Conservation (phyloP, 495 filamentous ascomycete genomes). For the Lasiosphaeris hirsuta region DNA sequence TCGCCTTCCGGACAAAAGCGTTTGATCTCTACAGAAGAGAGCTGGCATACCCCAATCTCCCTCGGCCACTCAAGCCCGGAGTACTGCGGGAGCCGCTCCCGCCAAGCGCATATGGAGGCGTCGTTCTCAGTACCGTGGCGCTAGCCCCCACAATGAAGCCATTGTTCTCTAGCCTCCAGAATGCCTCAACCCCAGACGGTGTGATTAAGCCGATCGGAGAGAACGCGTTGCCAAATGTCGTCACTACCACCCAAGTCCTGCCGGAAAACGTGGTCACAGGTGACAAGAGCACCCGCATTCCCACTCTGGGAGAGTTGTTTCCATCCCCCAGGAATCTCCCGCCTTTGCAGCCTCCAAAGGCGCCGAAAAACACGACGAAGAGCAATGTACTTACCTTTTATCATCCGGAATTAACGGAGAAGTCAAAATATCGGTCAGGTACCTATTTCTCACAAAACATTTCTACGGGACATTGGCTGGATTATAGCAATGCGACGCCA, state of each 20-base stretch:
- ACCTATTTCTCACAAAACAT: slow-evolving; percentile 53
- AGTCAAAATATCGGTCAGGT: slow-evolving; percentile 54
- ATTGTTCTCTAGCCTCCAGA: slow-evolving; percentile 74
- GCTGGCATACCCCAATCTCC: slow-evolving; percentile 35
- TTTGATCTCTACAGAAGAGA: slow-evolving; percentile 40
- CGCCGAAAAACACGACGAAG: slow-evolving; percentile 59
- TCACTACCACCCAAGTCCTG: slow-evolving; percentile 65
- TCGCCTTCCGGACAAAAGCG: slow-evolving; percentile 41
- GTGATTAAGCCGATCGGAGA: slow-evolving; percentile 53
- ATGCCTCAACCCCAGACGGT: slow-evolving; percentile 39
- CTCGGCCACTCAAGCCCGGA: slow-evolving; percentile 14
- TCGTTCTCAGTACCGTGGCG: slow-evolving; percentile 68
- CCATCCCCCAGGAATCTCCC: slow-evolving; percentile 64
- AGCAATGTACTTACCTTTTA: slow-evolving; percentile 61
- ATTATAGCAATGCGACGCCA: slow-evolving; percentile 58
- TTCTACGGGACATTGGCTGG: slow-evolving; percentile 63
- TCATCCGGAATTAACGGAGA: slow-evolving; percentile 52
- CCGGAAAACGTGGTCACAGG: slow-evolving; percentile 38
- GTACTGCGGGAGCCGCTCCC: slow-evolving; percentile 14
- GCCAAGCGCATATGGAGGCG: slow-evolving; percentile 37
- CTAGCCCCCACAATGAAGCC: slow-evolving; percentile 70
- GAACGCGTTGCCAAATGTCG: slow-evolving; percentile 65
- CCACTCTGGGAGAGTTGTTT: slow-evolving; percentile 79
- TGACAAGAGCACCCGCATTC: slow-evolving; percentile 47
- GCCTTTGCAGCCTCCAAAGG: slow-evolving; percentile 68